phyloP scores from a whole-genome alignment of 108 stramenopile genomes.

The Parmales sp. region DNA sequence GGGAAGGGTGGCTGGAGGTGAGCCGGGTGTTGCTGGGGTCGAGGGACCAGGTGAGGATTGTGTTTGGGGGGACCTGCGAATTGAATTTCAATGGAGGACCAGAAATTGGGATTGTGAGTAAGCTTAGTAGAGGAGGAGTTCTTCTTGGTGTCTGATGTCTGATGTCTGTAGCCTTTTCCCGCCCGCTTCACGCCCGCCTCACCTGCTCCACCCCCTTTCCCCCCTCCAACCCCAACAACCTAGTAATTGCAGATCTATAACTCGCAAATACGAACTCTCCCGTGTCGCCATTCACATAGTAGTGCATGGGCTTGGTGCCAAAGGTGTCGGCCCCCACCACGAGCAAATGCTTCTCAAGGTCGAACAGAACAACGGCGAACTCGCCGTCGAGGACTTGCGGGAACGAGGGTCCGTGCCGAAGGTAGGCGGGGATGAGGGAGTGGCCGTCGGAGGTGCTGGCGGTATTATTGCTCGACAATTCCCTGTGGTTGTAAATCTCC shows the following conservation, averaged over 20 bases:
- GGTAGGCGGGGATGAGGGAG: constrained; percentile 4
- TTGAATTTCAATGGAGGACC: too few species aligned
- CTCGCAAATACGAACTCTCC: background rate
- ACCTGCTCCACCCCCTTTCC: background rate
- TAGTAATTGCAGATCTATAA: background rate
- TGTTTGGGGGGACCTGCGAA: too few species aligned
- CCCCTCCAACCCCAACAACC: too few species aligned
- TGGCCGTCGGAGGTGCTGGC: background rate
- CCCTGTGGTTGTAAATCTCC: background rate
- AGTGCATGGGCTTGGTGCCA: constrained; percentile 10
- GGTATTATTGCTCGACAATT: background rate
- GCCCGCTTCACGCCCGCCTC: background rate
- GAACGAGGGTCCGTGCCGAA: background rate
- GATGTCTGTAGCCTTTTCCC: background rate
- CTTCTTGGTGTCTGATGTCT: background rate
- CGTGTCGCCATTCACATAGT: background rate
- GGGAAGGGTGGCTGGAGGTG: too few species aligned
- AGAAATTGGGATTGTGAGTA: background rate
- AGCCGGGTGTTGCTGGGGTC: too few species aligned
- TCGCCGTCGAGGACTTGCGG: background rate
- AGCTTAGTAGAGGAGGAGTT: background rate
- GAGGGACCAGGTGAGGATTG: too few species aligned
- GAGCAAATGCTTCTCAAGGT: background rate
- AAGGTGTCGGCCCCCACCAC: background rate
- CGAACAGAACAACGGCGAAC: background rate